Evolutionary conservation across 352 stramenopile species (phyloP), one percentile per base, ranked within the genome.

Genomic region (Globisporangium cederbergense): DNA sequence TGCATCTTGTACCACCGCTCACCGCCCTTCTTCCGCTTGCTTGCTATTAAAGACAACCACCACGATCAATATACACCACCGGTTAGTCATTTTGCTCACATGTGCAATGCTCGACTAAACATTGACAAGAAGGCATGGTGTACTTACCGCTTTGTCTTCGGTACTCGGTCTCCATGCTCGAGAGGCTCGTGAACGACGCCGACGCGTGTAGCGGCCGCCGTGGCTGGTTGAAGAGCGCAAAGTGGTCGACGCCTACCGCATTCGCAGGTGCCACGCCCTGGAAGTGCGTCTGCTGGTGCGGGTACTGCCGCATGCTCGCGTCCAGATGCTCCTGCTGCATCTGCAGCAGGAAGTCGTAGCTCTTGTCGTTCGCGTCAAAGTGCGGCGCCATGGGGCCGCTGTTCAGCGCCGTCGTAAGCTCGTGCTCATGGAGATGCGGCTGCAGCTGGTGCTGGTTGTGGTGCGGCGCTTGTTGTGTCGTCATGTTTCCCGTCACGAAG

Each of bases 1-100:
- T 89, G 78, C 47, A 85, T 71, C 60, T 90, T 89, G 70, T 87
- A 74, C 77, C 79, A 90, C 28, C 78, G 73, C 59, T 93, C 81
- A 4, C 49, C 64, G 14, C 74, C 79, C 65, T 87, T 88, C 64
- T 90, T 90, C 36, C 81, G 66, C 70, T 90, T 93, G 59, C 71
- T 86, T 22, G 72, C 81, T 73, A 18, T 34, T 38, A 11, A 38
- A 20, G 67, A 75, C 25, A 52, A 28, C 25, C 45, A 40, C 32
- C 10, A 62, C 22, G 72, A 49, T 2, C 56, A 55, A 50, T 9
- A 34, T 49, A 9, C 11, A 53, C 22, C 49, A 30, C 10, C n/a
- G 30, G 4, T 36, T 54, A 54, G 7, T 40, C 34, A 13, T 11
- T 10, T 40, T 3, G 10, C 22, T 36, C 30, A 36, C 30, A 14